Base-by-base conservation (phyloP, 345 rosid genomes). In the rapeseed (Brassica napus) region DNA sequence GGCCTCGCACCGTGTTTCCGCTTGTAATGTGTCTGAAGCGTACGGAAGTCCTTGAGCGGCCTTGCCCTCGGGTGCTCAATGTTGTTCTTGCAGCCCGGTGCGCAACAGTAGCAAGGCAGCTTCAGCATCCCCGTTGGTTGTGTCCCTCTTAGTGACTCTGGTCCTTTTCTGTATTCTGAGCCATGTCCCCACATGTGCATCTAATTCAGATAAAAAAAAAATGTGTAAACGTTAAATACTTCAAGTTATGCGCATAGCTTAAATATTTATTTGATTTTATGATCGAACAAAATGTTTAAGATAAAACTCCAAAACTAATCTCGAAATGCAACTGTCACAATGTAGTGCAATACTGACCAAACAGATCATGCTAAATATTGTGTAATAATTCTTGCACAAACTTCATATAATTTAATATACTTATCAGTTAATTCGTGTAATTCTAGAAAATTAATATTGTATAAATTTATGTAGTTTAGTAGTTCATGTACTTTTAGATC, bases 101-200 rank as follows among this genome's bases (percentile, higher is more conserved):
- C 87, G 71, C 99, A 95, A 77, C 99, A 95, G 69, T 91, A 95
- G 81, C 99, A 95, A 2, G 99, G 97, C 2, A 95, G 86, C 85
- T 87, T 87, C 28, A 95, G 88, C 99, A 93, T 95, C 15, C 90
- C 99, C 3, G 98, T 90, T 55, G 99, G 99, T 35, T 93, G 99
- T 30, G 97, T 91, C 72, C 99, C 99, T 65, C 93, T 86, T 10
- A 95, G 86, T 1, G 98, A 92, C 72, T 94, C 98, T 3, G 98
- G 97, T 30, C 99, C 99, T 83, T 89, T 95, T 73, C 98, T 82
- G 82, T 95, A 95, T 79, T 95, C 94, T 49, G 99, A 93, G 54
- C 99, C 99, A 73, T 95, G 99, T 69, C 99, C 99, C 99, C 99
- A 95, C 99, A 95, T 95, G 82, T 95, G 99, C 99, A 95, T 95